These are phyloP conservation scores for Aurantiochytrium sp. DNA, from an alignment of 108 stramenopile species.

Conservation along the genomic window DNA sequence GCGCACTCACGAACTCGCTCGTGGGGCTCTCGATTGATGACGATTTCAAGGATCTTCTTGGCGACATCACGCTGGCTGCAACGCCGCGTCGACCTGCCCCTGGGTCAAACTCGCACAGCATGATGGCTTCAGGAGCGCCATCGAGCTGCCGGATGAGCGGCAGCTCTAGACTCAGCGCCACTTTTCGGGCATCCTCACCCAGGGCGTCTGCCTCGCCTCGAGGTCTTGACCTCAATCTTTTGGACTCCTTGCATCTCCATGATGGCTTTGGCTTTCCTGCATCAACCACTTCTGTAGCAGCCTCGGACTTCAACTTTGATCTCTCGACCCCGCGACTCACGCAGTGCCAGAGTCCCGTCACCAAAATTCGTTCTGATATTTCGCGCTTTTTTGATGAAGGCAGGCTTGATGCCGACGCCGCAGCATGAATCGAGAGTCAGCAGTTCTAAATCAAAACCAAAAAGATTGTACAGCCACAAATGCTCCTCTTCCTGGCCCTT, in stretches of 20 bases:
- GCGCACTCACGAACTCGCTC: not conserved
- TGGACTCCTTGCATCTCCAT: not conserved
- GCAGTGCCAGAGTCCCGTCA: not conserved
- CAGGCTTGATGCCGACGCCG: not conserved
- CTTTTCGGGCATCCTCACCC: not conserved
- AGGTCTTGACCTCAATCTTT: not conserved
- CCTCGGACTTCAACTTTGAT: not conserved
- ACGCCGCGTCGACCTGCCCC: not conserved
- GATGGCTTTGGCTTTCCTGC: not conserved
- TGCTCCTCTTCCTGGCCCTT: too few species aligned
- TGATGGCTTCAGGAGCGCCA: not conserved
- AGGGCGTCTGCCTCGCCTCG: not conserved
- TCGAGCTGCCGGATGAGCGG: not conserved
- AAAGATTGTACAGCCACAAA: too few species aligned
- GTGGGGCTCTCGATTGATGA: not conserved
- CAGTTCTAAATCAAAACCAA: too few species aligned
- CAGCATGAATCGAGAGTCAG: too few species aligned
- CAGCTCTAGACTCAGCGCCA: not conserved
- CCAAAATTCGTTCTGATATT: not conserved
- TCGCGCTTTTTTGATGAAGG: not conserved
- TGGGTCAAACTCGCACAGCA: not conserved
- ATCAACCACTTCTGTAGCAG: not conserved
- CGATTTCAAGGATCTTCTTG: not conserved
- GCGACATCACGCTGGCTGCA: not conserved
- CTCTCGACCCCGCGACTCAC: not conserved